Conservation (phyloP, 257 asterid species). For the Nicotiana attenuata region DNA sequence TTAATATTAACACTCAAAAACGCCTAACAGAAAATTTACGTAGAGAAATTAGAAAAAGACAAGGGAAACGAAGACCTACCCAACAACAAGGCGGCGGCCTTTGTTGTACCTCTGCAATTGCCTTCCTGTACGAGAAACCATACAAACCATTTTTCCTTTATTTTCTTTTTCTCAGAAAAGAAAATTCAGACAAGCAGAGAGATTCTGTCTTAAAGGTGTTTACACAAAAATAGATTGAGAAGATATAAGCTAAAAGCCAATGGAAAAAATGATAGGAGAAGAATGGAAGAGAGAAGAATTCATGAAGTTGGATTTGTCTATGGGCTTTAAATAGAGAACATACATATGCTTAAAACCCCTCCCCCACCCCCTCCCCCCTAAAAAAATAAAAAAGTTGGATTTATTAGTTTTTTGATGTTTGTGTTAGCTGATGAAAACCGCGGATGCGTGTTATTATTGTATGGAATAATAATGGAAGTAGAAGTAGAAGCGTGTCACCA, state of each 20-base stretch:
- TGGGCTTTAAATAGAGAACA: background rate
- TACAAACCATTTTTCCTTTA: slow-evolving; percentile 28
- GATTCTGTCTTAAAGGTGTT: background rate
- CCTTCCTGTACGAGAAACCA: slow-evolving; percentile 63
- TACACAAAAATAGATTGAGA: background rate
- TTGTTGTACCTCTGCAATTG: slow-evolving; percentile 63
- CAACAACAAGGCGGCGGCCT: slow-evolving; percentile 62
- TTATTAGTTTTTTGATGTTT: too few species aligned
- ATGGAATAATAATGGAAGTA: too few species aligned
- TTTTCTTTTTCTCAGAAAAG: background rate
- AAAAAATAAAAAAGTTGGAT: too few species aligned
- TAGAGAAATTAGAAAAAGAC: background rate
- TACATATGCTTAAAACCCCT: background rate
- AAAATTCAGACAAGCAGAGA: background rate
- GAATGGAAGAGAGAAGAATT: background rate
- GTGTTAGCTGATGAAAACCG: background rate
- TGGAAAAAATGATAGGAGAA: background rate
- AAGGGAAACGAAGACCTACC: slow-evolving; percentile 23
- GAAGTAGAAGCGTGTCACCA: too few species aligned
- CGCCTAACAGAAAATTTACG: too few species aligned
- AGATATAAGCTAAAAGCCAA: too few species aligned
- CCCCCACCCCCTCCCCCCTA: background rate
- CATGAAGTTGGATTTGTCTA: background rate
- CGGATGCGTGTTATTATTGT: background rate
- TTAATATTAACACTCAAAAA: background rate